Percentiles rank a stretch among this genome's conserved stretches.
phyloP scores from a whole-genome alignment of 139 green algal genomes.

The Edaphochlamys debaryana region DNA sequence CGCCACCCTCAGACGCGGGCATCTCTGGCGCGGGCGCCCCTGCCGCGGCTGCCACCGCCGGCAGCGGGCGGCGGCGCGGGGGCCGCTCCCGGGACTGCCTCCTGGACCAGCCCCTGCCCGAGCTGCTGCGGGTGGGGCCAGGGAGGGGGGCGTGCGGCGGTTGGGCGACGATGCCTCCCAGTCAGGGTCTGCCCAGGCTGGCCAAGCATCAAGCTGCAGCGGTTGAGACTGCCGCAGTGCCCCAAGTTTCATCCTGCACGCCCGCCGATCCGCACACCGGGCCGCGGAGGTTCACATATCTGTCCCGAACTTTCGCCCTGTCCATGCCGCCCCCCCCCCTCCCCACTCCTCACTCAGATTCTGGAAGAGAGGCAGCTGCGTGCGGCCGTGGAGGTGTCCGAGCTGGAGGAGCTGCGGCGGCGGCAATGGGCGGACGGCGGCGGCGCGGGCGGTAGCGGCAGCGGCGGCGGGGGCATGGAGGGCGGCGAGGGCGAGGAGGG shows the following conservation, averaged over 20 bases:
- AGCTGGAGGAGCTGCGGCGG: neutral
- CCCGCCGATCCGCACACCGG: no score
- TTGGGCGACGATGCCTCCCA: no score
- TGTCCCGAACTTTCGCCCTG: neutral
- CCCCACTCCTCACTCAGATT: neutral
- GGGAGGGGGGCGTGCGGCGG: no score
- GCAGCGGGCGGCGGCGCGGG: neutral
- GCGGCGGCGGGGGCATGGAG: no score
- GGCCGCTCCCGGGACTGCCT: neutral
- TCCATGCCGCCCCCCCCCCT: neutral
- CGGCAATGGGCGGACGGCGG: no score
- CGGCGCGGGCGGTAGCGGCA: no score
- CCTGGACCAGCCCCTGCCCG: neutral
- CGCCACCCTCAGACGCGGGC: no score
- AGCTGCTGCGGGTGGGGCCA: neutral
- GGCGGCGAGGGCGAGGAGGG: neutral
- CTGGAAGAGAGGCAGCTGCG: conserved; percentile 24
- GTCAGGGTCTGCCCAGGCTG: neutral
- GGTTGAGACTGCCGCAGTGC: neutral
- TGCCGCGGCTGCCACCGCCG: neutral
- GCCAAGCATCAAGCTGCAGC: neutral
- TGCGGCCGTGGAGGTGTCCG: conserved; percentile 4
- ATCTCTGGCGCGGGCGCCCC: neutral
- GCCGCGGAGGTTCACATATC: no score
- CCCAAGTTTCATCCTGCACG: no score